phyloP scores from a whole-genome alignment of 108 stramenopile species.

The Pseudonitzschia delicatissima region DNA sequence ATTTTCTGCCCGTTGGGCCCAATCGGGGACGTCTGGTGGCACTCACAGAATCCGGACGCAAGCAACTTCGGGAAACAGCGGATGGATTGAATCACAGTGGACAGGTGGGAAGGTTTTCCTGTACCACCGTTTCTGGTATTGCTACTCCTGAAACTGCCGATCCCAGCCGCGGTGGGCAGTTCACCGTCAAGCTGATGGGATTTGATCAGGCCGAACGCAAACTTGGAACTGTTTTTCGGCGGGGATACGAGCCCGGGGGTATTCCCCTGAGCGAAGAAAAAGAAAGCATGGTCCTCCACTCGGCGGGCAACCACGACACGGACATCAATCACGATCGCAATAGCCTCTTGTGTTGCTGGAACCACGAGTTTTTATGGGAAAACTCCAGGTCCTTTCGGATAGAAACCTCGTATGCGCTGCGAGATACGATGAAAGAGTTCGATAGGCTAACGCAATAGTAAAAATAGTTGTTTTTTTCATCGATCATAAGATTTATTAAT shows the following conservation, averaged over 20 bases:
- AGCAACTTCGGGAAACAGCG: background rate
- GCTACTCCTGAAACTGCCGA: background rate
- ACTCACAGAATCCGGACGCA: background rate
- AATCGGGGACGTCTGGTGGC: slow-evolving; percentile 3
- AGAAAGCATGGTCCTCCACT: background rate
- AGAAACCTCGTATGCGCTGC: slow-evolving; percentile 1
- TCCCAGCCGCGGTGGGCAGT: background rate
- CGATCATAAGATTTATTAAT: too few relatives aligned
- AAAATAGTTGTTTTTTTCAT: too few relatives aligned
- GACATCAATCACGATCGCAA: background rate
- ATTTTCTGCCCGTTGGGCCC: slow-evolving; percentile 6
- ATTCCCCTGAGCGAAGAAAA: slow-evolving; percentile 1
- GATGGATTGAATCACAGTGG: background rate
- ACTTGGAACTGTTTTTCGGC: background rate
- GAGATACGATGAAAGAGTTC: background rate
- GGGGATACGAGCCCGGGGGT: background rate
- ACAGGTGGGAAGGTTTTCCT: background rate
- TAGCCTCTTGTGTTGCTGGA: slow-evolving; percentile 12
- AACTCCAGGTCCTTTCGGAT: background rate
- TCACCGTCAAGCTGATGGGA: slow-evolving; percentile 2
- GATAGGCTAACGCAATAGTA: too few relatives aligned
- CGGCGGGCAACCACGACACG: background rate
- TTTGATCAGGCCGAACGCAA: background rate
- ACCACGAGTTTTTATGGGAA: slow-evolving; percentile 8
- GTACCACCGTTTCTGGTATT: background rate